These are phyloP conservation scores for Lyophyllum shimeji DNA, from an alignment of 768 basidiomycete genomes.

Conservation along the genomic window DNA sequence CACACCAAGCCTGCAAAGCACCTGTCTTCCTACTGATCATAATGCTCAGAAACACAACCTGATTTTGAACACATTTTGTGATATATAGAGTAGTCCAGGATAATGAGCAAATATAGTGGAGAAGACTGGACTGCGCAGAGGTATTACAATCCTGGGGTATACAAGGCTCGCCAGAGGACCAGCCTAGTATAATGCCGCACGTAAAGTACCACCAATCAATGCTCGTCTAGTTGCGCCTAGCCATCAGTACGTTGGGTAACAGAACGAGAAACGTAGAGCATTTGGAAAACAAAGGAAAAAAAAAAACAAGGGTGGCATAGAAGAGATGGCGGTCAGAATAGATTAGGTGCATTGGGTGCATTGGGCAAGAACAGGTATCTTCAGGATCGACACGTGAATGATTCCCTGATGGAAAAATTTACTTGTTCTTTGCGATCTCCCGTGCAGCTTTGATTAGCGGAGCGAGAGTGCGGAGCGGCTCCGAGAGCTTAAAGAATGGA, in stretches of 20 bases:
- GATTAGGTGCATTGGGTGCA: neutral
- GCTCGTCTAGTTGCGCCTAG: conserved; percentile 4
- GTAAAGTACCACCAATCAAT: neutral
- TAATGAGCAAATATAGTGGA: neutral
- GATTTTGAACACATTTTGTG: conserved; percentile 1
- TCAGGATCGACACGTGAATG: neutral
- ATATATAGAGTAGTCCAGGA: neutral
- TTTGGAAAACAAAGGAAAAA: conserved; percentile 1
- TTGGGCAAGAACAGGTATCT: neutral
- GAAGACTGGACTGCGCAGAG: neutral
- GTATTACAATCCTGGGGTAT: conserved; percentile 6
- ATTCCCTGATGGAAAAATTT: conserved; percentile 9
- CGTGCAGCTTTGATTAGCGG: conserved; percentile 92
- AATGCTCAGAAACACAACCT: neutral
- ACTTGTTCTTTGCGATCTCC: conserved; percentile 74
- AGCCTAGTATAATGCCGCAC: conserved; percentile 3
- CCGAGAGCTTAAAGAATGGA: conserved; percentile 84
- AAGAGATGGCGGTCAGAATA: neutral
- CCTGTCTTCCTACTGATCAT: too few relatives aligned
- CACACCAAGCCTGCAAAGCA: too few relatives aligned
- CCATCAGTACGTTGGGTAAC: conserved; percentile 6
- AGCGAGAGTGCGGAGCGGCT: conserved; percentile 82
- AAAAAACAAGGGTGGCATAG: neutral
- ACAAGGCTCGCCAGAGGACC: conserved; percentile 2
- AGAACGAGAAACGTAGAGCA: neutral